Evolutionary conservation across 2,329 filamentous ascomycete genomes (phyloP).

Genomic region (Microdochium paspali): DNA sequence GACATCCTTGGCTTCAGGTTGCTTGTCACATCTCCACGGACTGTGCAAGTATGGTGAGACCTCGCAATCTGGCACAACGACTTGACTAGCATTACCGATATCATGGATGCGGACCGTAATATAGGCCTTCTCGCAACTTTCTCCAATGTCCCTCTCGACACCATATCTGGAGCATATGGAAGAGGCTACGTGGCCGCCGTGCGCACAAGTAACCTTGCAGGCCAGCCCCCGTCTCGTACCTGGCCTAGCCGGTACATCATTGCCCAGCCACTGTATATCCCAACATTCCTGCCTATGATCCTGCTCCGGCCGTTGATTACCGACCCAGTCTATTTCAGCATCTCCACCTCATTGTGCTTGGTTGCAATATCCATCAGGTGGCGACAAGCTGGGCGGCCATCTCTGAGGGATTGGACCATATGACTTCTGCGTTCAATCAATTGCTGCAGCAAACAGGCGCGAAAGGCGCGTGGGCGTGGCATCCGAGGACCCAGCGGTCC

Average conservation of each 20-base stretch:
- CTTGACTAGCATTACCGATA: background rate
- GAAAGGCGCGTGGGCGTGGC: slow-evolving; percentile 19
- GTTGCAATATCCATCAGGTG: slow-evolving; percentile 1
- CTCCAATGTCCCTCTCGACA: background rate
- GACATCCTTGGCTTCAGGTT: slow-evolving; percentile 3
- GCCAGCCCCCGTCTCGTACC: slow-evolving; percentile 4
- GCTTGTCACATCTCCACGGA: slow-evolving; percentile 1
- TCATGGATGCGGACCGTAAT: slow-evolving; percentile 4
- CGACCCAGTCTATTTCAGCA: background rate
- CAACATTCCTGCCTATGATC: slow-evolving; percentile 3
- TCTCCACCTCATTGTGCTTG: background rate
- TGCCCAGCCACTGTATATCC: slow-evolving; percentile 5
- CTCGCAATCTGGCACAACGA: slow-evolving; percentile 2
- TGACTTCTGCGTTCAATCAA: background rate
- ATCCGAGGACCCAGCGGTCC: slow-evolving; percentile 10
- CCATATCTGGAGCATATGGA: background rate
- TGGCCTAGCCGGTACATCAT: slow-evolving; percentile 5
- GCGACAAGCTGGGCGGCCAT: slow-evolving; percentile 2
- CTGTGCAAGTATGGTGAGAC: slow-evolving; percentile 6
- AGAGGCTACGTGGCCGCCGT: slow-evolving; percentile 1
- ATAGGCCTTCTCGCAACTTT: slow-evolving; percentile 5
- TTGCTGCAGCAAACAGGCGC: slow-evolving; percentile 7
- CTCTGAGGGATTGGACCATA: slow-evolving; percentile 1
- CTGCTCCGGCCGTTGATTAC: slow-evolving; percentile 1
- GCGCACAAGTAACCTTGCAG: slow-evolving; percentile 1